Evolutionary conservation across 2,329 filamentous ascomycete species (phyloP), one percentile per base, ranked within the genome.

Genomic region (Sporothrix mexicana): DNA sequence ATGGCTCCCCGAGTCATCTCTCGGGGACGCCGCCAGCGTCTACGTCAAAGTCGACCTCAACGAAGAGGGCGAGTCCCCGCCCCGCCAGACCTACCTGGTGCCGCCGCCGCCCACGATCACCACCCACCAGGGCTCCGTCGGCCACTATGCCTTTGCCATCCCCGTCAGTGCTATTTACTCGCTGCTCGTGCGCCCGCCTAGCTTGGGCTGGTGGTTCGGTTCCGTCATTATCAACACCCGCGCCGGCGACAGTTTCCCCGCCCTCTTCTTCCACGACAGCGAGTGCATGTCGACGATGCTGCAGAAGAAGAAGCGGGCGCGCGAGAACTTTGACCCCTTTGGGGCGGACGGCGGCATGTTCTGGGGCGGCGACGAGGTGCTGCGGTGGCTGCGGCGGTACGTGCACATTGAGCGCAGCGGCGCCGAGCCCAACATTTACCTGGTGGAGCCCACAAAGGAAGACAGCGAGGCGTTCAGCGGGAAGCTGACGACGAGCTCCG

Each of bases 121-220:
- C 0, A 88, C 90, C 12, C 92, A 95, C 79, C 86, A 87, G 74
- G 88, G 88, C 61, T 88, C 92, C 0, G 84, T 90, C 67, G 95
- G 95, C 3, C 89, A 92, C 66, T 98, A 97, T 80, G 90, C 96
- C 1, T 99, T 99, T 79, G 94, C 95, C 1, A 88, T 99, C 6
- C 96, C 96, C 1, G 88, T 98, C 43, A 93, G 90, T 76, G 93
- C 95, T 75, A 91, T 99, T 74, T 99, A 97, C 82, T 97, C 93
- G 41, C 86, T 99, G 5, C 86, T 97, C 8, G 91, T 99, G 53
- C 90, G 96, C 1, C 95, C 95, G 3, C 97, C 96, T 5, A 98
- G 94, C 80, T 83, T 97, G 8, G 97, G 96, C 17, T 99, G 96
- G 97, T 99, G 96, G 96, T 98, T 97, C 80, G 96, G 96, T 47